Base-by-base conservation (phyloP, 805 yeast species). In the Wickerhamomyces ciferrii region DNA sequence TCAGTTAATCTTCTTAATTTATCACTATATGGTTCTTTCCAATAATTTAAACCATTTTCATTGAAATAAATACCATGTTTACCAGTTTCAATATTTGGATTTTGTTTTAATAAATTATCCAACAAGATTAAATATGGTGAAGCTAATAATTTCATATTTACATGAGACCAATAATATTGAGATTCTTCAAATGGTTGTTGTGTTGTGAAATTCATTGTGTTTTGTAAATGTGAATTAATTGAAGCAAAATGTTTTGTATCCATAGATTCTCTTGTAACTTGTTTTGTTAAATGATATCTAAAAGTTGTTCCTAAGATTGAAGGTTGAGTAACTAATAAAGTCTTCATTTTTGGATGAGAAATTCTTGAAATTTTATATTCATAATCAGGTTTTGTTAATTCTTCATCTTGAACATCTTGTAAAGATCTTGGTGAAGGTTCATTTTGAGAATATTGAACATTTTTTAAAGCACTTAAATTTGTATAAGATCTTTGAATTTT, bases 11-110 rank as follows among this genome's bases (percentile, higher is more conserved):
- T 43, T 34, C 51, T 43, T 8, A 53, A 66, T 20, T 65, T 48
- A 7, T 44, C 53, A 35, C 52, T 47, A 5, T 63, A 45, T 27
- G 63, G 61, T 24, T 59, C 59, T 17, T 50, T 48, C 72, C 72
- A 68, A 17, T 42, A 48, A 46, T 63, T 66, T 24, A 56, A 60
- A 3, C 61, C 63, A 35, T 49, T 53, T 7, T 66, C 60, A 2
- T 61, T 66, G 53, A 69, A 69, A 47, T 68, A 68, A 48, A 65
- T 68, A 7, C 74, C 74, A 10, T 61, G 41, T 41, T 50, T 54
- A 8, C 68, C 68, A 18, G 57, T 53, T 11, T 62, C 62, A 39
- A 68, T 50, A 8, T 50, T 37, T 36, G 31, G 11, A 27, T 54
- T 54, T 15, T 58, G 59, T 6, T 47, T 41, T 4, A 44, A 13